Percentiles rank a stretch among this genome's conserved stretches.
Conservation (phyloP, 2,329 filamentous ascomycete genomes). For the Exophiala viscosa region DNA sequence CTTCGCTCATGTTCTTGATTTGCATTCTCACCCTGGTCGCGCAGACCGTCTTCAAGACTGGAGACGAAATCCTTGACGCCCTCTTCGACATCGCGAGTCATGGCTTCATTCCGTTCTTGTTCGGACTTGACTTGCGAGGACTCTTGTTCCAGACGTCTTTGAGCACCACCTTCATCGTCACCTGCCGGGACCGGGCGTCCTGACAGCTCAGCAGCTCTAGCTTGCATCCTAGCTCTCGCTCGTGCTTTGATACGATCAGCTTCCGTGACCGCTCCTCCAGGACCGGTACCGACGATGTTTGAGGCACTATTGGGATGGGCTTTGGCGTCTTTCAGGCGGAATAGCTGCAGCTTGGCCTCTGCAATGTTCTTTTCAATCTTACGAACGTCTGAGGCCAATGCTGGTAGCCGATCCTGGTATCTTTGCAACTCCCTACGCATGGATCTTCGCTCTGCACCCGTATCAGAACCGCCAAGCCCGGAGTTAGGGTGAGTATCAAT, state of each 20-base stretch:
- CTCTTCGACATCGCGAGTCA: constrained; percentile 95
- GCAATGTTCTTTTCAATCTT: constrained; percentile 88
- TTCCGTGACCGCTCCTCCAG: constrained; percentile 85
- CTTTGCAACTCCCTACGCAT: constrained; percentile 86
- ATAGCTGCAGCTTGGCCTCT: constrained; percentile 85
- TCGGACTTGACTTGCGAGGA: constrained; percentile 75
- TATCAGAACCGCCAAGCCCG: constrained; percentile 66
- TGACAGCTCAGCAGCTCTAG: constrained; percentile 85
- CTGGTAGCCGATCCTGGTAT: constrained; percentile 82
- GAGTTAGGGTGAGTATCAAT: constrained; percentile 88
- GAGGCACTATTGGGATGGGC: constrained; percentile 77
- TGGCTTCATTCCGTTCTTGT: constrained; percentile 88
- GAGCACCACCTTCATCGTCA: constrained; percentile 71
- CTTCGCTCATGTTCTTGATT: constrained; percentile 84
- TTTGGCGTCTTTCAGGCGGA: constrained; percentile 90
- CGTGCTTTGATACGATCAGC: constrained; percentile 90
- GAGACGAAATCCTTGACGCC: constrained; percentile 85
- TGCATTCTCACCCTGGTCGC: constrained; percentile 71
- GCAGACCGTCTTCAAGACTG: constrained; percentile 80
- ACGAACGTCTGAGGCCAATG: constrained; percentile 86
- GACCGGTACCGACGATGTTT: constrained; percentile 84
- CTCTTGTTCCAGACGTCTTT: constrained; percentile 85
- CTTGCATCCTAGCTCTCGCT: constrained; percentile 98
- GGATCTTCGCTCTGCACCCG: constrained; percentile 79
- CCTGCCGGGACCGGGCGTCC: constrained; percentile 72